These are phyloP conservation scores for Lenwebbia sp. DNA, from an alignment of 345 rosid genomes.

Conservation along the genomic window DNA sequence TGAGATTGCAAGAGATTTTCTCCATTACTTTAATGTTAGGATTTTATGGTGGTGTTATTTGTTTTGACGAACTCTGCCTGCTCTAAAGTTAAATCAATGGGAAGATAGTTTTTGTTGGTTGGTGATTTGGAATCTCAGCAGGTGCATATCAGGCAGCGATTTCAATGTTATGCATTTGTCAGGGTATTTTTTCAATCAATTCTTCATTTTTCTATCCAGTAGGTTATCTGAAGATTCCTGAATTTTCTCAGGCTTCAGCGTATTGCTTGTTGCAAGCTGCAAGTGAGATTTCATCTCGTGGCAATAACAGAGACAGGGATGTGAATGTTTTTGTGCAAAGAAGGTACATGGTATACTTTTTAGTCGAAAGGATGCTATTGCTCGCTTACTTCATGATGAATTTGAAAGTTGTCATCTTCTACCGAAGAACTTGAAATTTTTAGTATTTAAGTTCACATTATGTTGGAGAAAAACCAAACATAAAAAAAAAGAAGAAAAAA, in stretches of 20 bases:
- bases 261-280: constrained; percentile 88
- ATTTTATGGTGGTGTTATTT: background rate
- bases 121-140: background rate
- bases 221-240: constrained; percentile 17
- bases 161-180: background rate
- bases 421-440: background rate
- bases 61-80: background rate
- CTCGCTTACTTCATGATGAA: background rate
- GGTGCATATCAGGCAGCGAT: background rate
- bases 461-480: no score
- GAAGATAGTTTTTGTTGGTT: background rate
- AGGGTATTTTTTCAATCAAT: background rate
- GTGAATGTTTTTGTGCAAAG: constrained; percentile 61
- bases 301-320: constrained; percentile 69
- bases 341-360: constrained; percentile 35
- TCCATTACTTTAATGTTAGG: background rate
- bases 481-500: no score
- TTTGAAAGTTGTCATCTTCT: background rate
- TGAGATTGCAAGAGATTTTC: background rate
- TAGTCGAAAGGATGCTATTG: background rate
- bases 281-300: constrained; percentile 67
- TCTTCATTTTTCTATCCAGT: background rate
- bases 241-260: constrained; percentile 62
- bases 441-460: background rate
- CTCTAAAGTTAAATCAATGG: background rate